Percentiles rank a stretch among this genome's conserved stretches.
Conservation (phyloP, 164 flowering plant genomes). For the Malania oleifera region DNA sequence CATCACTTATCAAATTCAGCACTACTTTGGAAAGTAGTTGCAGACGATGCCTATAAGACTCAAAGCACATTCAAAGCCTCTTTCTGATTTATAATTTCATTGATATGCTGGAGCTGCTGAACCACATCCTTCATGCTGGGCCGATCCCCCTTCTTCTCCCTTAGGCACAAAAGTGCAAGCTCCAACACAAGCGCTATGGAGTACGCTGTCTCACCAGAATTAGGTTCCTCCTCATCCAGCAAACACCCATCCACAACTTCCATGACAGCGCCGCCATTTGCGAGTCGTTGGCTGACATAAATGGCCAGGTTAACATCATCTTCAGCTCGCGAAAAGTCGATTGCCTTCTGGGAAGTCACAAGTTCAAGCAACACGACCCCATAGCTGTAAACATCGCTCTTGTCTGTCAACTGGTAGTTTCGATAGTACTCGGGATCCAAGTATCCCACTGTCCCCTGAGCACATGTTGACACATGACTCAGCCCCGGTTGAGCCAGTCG, state of each 20-base stretch:
- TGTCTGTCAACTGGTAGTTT: constrained; percentile 57
- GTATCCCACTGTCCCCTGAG: constrained; percentile 73
- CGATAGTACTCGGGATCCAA: constrained; percentile 67
- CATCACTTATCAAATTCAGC: no score
- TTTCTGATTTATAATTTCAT: constrained; percentile 15
- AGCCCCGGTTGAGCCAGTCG: constrained; percentile 53
- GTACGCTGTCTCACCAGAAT: constrained; percentile 11
- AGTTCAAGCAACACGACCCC: constrained; percentile 73
- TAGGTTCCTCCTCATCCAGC: constrained; percentile 20
- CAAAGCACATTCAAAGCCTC: constrained; percentile 4
- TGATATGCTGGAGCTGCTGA: constrained; percentile 39
- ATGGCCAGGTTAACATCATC: constrained; percentile 50
- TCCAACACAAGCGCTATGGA: constrained; percentile 32
- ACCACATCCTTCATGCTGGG: constrained; percentile 60
- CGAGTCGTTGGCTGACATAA: constrained; percentile 30
- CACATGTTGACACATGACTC: constrained; percentile 66
- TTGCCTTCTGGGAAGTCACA: constrained; percentile 49
- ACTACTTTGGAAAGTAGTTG: no score
- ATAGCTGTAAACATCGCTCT: constrained; percentile 74
- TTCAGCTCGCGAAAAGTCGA: constrained; percentile 50
- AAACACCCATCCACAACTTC: constrained; percentile 43
- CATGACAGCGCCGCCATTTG: constrained; percentile 29
- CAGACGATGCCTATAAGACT: no score
- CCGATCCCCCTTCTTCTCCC: constrained; percentile 57
- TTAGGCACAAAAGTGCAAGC: constrained; percentile 51